A percentile compares a stretch with the other conserved stretches of the same genome.
phyloP scores from a whole-genome alignment of 345 rosid genomes.

The Salix dunnii region DNA sequence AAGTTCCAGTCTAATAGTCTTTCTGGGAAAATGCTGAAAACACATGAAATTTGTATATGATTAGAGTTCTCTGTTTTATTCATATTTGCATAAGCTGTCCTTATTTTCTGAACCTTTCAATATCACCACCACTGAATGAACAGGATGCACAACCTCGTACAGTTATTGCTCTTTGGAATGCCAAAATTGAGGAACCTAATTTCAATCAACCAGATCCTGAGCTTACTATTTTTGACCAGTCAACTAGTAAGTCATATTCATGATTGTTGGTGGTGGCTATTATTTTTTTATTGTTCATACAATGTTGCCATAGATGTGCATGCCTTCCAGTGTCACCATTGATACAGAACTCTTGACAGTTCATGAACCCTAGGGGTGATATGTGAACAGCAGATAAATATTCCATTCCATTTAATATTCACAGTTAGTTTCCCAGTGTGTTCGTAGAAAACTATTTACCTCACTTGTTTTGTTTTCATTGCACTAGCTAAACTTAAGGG shows the following conservation, averaged over 20 bases:
- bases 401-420: neutral
- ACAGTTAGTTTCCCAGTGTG: neutral
- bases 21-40: neutral
- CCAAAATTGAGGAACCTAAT: slow-evolving; percentile 48
- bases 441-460: neutral
- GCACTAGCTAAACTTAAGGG: neutral
- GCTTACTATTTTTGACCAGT: slow-evolving; percentile 32
- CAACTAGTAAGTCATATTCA: slow-evolving; percentile 33
- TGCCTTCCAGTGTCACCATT: too few species aligned
- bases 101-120: slow-evolving; percentile 2
- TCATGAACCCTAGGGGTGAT: neutral
- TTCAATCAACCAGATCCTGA: slow-evolving; percentile 36
- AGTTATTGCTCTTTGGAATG: slow-evolving; percentile 42
- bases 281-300: neutral
- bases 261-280: too few species aligned
- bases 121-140: slow-evolving; percentile 13
- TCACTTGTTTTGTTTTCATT: neutral
- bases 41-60: neutral
- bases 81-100: neutral
- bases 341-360: neutral
- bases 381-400: neutral
- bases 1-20: slow-evolving; percentile 6
- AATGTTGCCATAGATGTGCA: too few species aligned
- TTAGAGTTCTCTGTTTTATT: neutral
- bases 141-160: slow-evolving; percentile 44